phyloP scores from a whole-genome alignment of 371 early-diverging fungal species.

The Mortierella sp. region DNA sequence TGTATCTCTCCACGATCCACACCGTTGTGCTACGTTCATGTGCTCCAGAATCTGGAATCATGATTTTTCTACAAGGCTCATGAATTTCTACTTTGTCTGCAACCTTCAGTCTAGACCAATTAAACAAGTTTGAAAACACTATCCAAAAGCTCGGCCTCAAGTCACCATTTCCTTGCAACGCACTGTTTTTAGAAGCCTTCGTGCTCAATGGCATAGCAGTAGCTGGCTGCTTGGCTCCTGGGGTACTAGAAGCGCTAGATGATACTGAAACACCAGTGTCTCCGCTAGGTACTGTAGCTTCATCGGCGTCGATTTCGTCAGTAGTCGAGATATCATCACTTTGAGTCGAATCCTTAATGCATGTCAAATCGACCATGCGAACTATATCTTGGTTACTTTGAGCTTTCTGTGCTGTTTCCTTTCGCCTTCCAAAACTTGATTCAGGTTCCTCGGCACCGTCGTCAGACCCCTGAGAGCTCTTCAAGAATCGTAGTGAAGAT shows the following conservation, averaged over 20 bases:
- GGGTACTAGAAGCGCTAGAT: neutral
- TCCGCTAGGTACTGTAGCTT: neutral
- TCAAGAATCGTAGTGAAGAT: neutral
- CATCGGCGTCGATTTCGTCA: neutral
- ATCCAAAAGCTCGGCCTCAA: constrained; percentile 8
- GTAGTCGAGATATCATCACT: neutral
- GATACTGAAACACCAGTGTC: neutral
- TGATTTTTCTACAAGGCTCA: constrained; percentile 34
- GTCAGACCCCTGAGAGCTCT: constrained; percentile 35
- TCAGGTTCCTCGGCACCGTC: neutral
- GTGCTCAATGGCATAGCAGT: constrained; percentile 1
- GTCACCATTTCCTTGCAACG: neutral
- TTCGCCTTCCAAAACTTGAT: neutral
- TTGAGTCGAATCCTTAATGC: neutral
- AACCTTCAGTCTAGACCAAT: constrained; percentile 35
- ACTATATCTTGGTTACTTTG: neutral
- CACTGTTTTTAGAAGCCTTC: neutral
- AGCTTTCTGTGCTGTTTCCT: neutral
- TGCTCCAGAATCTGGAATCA: neutral
- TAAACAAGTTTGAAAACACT: constrained; percentile 42
- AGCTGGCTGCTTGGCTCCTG: neutral
- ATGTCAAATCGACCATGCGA: neutral
- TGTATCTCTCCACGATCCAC: constrained; percentile 46
- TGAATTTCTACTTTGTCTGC: constrained; percentile 47
- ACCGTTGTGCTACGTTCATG: neutral